Percentiles rank a stretch among this genome's conserved stretches.
Conservation (phyloP, 805 yeast genomes). For the Saturnispora halmiae region DNA sequence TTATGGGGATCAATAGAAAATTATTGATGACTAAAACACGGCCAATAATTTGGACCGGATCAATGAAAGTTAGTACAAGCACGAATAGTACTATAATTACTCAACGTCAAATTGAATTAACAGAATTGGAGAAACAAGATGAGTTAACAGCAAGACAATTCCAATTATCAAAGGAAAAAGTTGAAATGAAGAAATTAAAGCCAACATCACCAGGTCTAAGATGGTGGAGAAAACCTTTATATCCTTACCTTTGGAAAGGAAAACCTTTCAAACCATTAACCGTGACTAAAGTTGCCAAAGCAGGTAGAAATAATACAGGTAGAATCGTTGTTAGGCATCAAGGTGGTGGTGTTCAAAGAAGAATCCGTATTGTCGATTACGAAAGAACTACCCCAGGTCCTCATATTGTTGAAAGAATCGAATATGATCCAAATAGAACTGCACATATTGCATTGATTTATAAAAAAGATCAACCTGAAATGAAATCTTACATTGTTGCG, state of each 20-base stretch:
- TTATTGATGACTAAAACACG: too few relatives aligned
- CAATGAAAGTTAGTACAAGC: not conserved
- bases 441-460: conserved; percentile 79
- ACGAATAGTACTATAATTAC: conserved; percentile 5
- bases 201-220: conserved; percentile 82
- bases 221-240: conserved; percentile 82
- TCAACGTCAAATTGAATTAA: conserved; percentile 38
- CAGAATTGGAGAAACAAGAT: conserved; percentile 77
- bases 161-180: conserved; percentile 59
- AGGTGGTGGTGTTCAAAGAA: conserved; percentile 93
- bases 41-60: not conserved
- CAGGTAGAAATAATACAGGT: conserved; percentile 89
- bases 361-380: conserved; percentile 77
- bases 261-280: conserved; percentile 73
- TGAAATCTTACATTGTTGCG: conserved; percentile 75
- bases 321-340: conserved; percentile 85
- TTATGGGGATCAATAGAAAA: too few relatives aligned
- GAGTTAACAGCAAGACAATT: conserved; percentile 60
- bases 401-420: conserved; percentile 78
- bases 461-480: conserved; percentile 51
- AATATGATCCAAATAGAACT: conserved; percentile 91
- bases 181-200: conserved; percentile 63
- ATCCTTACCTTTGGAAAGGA: conserved; percentile 81
- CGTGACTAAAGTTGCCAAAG: conserved; percentile 54
- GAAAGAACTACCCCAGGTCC: conserved; percentile 57